Conservation (phyloP, 129 eudicot genomes). For the Tanacetum coccineum region DNA sequence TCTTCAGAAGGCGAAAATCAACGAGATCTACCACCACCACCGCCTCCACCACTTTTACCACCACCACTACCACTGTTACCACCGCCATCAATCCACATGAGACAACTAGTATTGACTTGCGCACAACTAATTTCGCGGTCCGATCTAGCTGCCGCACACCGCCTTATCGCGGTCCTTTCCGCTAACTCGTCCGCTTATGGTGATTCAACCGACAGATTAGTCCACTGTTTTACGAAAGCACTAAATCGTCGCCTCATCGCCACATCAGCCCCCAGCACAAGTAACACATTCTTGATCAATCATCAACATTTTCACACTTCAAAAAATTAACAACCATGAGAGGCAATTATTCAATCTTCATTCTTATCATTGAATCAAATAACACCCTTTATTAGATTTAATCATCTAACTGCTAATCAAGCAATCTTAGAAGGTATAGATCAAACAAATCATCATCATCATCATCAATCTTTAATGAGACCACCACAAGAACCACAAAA, state of each 20-base stretch:
- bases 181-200: slow-evolving; percentile 49
- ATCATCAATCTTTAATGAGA: background rate
- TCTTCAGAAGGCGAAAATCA: slow-evolving; percentile 1
- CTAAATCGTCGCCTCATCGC: slow-evolving; percentile 46
- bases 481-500: slow-evolving; percentile 21
- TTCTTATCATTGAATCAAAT: slow-evolving; percentile 69
- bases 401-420: slow-evolving; percentile 89
- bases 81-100: background rate
- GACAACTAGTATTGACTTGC: slow-evolving; percentile 13
- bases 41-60: slow-evolving; percentile 14
- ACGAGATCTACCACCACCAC: slow-evolving; percentile 21
- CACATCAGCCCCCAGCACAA: background rate
- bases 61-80: slow-evolving; percentile 1
- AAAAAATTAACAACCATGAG: background rate
- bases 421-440: slow-evolving; percentile 75
- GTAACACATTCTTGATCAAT: no score
- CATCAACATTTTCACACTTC: background rate
- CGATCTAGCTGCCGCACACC: slow-evolving; percentile 63
- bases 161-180: slow-evolving; percentile 46
- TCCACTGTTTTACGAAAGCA: slow-evolving; percentile 49
- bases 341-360: slow-evolving; percentile 53
- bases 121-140: slow-evolving; percentile 64
- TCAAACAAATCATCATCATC: slow-evolving; percentile 24
- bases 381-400: slow-evolving; percentile 79
- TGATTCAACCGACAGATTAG: slow-evolving; percentile 59